Base-by-base conservation (phyloP, 2,329 filamentous ascomycete species). In the Nigrospora osmanthi region DNA sequence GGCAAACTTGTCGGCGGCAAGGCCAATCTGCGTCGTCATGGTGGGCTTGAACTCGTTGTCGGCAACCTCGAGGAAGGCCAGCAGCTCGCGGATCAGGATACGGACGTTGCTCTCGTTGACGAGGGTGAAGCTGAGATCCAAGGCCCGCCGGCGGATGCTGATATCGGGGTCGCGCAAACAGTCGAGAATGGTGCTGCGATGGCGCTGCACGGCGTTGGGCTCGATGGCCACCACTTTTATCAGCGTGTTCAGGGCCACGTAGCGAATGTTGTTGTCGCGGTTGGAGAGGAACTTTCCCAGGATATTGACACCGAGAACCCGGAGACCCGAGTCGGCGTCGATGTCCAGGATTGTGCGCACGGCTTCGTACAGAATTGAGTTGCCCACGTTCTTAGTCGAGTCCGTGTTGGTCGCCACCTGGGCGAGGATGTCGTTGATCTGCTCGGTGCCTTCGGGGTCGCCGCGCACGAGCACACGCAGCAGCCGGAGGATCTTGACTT, bases 201-300 rank as follows among this genome's bases (percentile, higher is more conserved):
- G 93, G 61, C 93, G 78, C 65, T 98, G 93, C 2, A 98, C 93
- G 4, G 93, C 93, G 62, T 97, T 97, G 13, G 93, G 93, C 63
- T 98, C 93, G 40, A 98, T 90, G 4, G 93, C 93, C 39, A 98
- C 93, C 15, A 98, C 93, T 67, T 96, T 97, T 69, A 96, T 94
- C 41, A 98, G 73, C 0, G 93, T 98, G 67, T 98, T 98, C 42
- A 98, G 74, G 15, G 93, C 93, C 42, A 98, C 93, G 60, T 98
- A 98, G 65, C 93, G 85, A 58, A 98, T 98, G 62, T 98, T 98
- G 74, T 98, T 98, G 68, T 98, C 93, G 56, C 91, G 84, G 71
- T 98, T 98, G n/a, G 90, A 85, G 50, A 98, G 70, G 69, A 98
- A 98, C 63, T 97, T 98, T 62, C 94, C 93, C 19, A 98, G 80